Conservation (phyloP, 2,329 filamentous ascomycete genomes). For the Paraphoma chrysanthemicola region DNA sequence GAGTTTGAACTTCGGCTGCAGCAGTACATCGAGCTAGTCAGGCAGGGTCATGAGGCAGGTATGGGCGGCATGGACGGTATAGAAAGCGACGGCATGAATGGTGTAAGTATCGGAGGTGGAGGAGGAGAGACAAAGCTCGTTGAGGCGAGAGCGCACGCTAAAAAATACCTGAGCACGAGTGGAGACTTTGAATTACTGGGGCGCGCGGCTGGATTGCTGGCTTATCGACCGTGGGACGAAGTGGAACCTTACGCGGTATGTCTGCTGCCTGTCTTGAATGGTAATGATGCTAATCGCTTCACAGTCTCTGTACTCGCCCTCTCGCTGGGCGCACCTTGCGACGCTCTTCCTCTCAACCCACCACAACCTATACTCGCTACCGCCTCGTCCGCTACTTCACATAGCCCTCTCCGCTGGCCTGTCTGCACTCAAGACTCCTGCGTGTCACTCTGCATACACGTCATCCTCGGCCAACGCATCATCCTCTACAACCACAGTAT, state of each 20-base stretch:
- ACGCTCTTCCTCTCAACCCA: conserved; percentile 84
- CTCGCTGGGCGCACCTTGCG: conserved; percentile 79
- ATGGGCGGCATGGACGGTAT: conserved; percentile 29
- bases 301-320: conserved; percentile 73
- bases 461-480: conserved; percentile 61
- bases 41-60: conserved; percentile 58
- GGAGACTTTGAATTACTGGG: conserved; percentile 72
- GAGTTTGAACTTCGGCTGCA: conserved; percentile 94
- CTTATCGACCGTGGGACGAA: conserved; percentile 69
- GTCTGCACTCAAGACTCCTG: conserved; percentile 93
- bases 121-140: conserved; percentile 63
- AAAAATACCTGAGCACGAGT: conserved; percentile 78
- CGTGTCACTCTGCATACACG: conserved; percentile 77
- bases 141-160: conserved; percentile 83
- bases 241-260: conserved; percentile 67
- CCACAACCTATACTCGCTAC: conserved; percentile 83
- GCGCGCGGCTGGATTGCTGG: conserved; percentile 80
- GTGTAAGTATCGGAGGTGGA: conserved; percentile 60
- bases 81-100: conserved; percentile 63
- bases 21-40: conserved; percentile 91
- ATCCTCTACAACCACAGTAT: conserved; percentile 74
- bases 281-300: conserved; percentile 17
- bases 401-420: conserved; percentile 89
- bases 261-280: not conserved
- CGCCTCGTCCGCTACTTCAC: conserved; percentile 83